phyloP scores from a whole-genome alignment of 345 rosid genomes.

The Conringia planisiliqua region DNA sequence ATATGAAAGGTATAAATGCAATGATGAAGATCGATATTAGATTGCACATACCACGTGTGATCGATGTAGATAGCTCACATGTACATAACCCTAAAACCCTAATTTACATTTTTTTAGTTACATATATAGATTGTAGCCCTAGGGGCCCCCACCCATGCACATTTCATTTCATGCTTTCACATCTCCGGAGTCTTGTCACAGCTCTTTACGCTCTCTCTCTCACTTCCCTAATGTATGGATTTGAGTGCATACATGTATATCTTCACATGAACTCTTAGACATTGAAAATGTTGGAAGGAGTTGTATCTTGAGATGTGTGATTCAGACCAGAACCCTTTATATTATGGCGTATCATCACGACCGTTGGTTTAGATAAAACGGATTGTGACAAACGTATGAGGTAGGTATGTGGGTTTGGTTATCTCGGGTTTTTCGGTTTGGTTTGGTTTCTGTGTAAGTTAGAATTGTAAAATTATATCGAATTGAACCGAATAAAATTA shows the following conservation, averaged over 20 bases:
- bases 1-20: neutral
- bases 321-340: constrained; percentile 20
- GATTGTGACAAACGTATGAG: constrained; percentile 6
- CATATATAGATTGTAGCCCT: constrained; percentile 14
- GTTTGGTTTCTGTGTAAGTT: neutral
- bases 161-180: constrained; percentile 29
- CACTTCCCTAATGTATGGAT: neutral
- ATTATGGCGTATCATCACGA: constrained; percentile 5
- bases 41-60: neutral
- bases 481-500: no score
- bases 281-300: constrained; percentile 9
- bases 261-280: constrained; percentile 14
- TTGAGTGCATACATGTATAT: neutral
- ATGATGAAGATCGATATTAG: constrained; percentile 1
- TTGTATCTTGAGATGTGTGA: constrained; percentile 2
- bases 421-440: no score
- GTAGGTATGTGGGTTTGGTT: no score
- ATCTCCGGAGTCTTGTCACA: constrained; percentile 9
- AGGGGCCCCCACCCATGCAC: constrained; percentile 29
- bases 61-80: constrained; percentile 15
- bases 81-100: constrained; percentile 12
- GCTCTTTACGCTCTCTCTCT: neutral
- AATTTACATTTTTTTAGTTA: neutral
- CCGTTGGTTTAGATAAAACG: constrained; percentile 6
- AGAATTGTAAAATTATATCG: no score